Evolutionary conservation across 306 rosid genomes (phyloP).

Genomic region (Hippophae tibetana): DNA sequence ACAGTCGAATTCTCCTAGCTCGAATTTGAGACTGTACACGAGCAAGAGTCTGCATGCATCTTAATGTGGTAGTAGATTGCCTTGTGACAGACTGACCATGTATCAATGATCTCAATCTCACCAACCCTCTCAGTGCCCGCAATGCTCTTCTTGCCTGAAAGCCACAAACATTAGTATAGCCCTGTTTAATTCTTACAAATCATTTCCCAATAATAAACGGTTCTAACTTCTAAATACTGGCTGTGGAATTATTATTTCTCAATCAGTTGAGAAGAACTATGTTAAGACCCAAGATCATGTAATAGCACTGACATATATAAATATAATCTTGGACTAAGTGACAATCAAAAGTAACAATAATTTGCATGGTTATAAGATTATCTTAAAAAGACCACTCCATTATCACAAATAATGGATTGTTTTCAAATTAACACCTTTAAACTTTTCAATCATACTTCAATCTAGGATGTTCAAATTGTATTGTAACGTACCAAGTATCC

Average conservation of each 20-base stretch:
- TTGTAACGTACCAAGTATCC: constrained; percentile 53
- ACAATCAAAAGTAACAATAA: too few species aligned
- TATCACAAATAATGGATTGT: too few species aligned
- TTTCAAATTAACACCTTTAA: too few species aligned
- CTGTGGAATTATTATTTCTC: neutral
- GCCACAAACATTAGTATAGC: constrained; percentile 1
- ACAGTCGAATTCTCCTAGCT: constrained; percentile 60
- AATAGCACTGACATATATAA: too few species aligned
- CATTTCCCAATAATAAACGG: neutral
- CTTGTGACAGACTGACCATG: constrained; percentile 69
- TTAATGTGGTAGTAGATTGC: constrained; percentile 66
- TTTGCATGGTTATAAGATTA: too few species aligned
- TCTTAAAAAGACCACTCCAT: too few species aligned
- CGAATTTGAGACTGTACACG: constrained; percentile 70
- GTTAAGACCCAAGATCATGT: too few species aligned
- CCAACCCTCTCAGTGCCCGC: constrained; percentile 70
- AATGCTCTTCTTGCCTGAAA: constrained; percentile 66
- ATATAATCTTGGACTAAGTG: too few species aligned
- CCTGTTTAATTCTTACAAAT: constrained; percentile 1
- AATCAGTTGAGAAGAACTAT: too few species aligned
- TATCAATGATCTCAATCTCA: constrained; percentile 63
- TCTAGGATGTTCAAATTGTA: too few species aligned
- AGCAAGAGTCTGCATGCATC: constrained; percentile 88
- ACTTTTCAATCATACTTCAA: too few species aligned
- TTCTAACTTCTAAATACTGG: neutral